These are phyloP conservation scores for Thuidium tamariscinum DNA, from an alignment of 225 moss, liverwort and hornwort genomes.

Conservation along the genomic window DNA sequence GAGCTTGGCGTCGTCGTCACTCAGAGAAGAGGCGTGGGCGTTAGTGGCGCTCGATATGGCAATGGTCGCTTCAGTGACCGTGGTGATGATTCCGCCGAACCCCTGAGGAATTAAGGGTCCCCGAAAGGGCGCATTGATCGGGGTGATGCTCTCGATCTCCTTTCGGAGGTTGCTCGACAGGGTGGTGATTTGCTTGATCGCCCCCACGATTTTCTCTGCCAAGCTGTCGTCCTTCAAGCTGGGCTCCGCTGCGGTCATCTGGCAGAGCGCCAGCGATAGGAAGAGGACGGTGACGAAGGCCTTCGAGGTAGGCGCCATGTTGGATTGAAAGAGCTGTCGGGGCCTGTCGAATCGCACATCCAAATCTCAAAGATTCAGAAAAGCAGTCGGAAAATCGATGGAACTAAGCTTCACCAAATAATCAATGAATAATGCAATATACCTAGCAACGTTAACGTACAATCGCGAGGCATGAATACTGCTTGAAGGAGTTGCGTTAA, in stretches of 20 bases:
- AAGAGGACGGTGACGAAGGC: background rate
- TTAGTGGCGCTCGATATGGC: background rate
- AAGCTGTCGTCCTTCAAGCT: background rate
- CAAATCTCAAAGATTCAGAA: background rate
- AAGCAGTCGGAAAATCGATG: background rate
- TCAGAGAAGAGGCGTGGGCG: background rate
- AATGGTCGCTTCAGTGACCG: background rate
- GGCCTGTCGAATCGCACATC: background rate
- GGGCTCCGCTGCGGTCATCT: background rate
- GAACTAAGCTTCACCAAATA: background rate
- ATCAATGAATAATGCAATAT: background rate
- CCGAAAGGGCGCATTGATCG: accelerated
- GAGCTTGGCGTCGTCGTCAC: background rate
- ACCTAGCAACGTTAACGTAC: too few relatives aligned
- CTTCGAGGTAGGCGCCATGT: background rate
- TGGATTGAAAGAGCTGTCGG: too few relatives aligned
- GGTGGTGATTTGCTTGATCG: background rate
- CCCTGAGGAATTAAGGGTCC: background rate
- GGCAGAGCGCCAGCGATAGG: background rate
- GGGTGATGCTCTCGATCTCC: background rate
- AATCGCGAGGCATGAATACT: background rate
- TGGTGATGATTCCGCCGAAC: background rate
- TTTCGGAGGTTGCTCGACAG: background rate
- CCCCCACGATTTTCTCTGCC: background rate
- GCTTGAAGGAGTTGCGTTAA: background rate